Conservation (phyloP, 2,329 filamentous ascomycete species). For the Raffaelea deltoideospora region DNA sequence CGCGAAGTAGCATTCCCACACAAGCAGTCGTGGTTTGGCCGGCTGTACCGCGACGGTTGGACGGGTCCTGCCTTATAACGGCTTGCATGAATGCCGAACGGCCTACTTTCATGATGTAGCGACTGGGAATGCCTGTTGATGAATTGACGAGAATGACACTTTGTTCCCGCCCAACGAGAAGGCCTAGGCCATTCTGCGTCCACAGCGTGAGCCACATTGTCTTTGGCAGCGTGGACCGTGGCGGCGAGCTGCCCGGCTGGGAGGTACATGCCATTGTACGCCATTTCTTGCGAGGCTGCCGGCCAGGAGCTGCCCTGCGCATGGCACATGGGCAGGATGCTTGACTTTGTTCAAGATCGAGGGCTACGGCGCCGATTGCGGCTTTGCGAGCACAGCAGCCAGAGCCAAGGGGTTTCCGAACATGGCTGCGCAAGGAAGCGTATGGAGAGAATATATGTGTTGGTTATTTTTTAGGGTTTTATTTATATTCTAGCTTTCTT, state of each 20-base stretch:
- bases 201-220: slow-evolving; percentile 17
- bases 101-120: too few species aligned
- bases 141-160: too few species aligned
- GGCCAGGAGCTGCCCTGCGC: slow-evolving; percentile 17
- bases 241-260: slow-evolving; percentile 15
- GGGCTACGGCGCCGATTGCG: slow-evolving; percentile 24
- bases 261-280: slow-evolving; percentile 13
- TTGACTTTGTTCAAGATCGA: slow-evolving; percentile 20
- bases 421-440: slow-evolving; percentile 21
- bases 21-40: slow-evolving; percentile 81
- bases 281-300: slow-evolving; percentile 14
- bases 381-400: slow-evolving; percentile 15
- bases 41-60: slow-evolving; percentile 67
- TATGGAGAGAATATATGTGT: slow-evolving; percentile 11
- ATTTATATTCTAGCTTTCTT: too few species aligned
- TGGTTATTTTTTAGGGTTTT: too few species aligned
- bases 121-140: too few species aligned
- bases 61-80: slow-evolving; percentile 50
- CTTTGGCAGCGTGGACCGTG: slow-evolving; percentile 16
- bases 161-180: slow-evolving; percentile 18
- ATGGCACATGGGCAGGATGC: slow-evolving; percentile 21
- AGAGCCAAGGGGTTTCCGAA: slow-evolving; percentile 19
- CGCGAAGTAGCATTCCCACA: slow-evolving; percentile 77
- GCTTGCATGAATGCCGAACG: too few species aligned
- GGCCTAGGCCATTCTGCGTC: slow-evolving; percentile 16